Evolutionary conservation across 2,329 filamentous ascomycete species (phyloP).

Genomic region (Aspergillus pseudonomiae): DNA sequence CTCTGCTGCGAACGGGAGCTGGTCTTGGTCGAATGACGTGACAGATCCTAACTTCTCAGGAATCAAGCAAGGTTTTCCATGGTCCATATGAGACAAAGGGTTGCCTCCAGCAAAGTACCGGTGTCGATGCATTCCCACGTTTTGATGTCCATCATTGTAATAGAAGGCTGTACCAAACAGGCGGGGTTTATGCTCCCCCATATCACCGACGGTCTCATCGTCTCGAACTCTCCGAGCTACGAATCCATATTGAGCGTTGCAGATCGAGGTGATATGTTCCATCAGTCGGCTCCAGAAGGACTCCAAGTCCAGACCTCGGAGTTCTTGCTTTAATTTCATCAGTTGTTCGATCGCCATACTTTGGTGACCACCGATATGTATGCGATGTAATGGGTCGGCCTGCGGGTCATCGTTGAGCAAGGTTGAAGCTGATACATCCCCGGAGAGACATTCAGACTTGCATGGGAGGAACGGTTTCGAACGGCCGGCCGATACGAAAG

Average conservation of each 20-base stretch:
- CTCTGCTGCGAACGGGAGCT: conserved; percentile 63
- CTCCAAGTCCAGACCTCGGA: conserved; percentile 58
- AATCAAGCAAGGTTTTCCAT: conserved; percentile 71
- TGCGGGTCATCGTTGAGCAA: conserved; percentile 28
- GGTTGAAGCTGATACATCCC: conserved; percentile 25
- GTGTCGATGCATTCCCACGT: conserved; percentile 58
- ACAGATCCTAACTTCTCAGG: conserved; percentile 63
- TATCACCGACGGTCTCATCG: conserved; percentile 63
- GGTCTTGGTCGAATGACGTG: conserved; percentile 62
- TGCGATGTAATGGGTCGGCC: conserved; percentile 26
- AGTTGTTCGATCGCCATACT: conserved; percentile 64
- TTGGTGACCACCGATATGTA: conserved; percentile 53
- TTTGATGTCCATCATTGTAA: conserved; percentile 62
- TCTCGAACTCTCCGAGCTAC: conserved; percentile 66
- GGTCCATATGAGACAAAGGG: conserved; percentile 69
- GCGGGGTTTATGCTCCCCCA: conserved; percentile 64
- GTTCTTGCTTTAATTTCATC: conserved; percentile 59
- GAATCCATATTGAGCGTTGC: conserved; percentile 68
- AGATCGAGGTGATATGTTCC: conserved; percentile 65
- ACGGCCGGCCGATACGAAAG: conserved; percentile 25
- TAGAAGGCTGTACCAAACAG: conserved; percentile 69
- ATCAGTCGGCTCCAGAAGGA: conserved; percentile 68
- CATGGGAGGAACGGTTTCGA: conserved; percentile 34
- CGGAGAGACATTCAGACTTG: conserved; percentile 33
- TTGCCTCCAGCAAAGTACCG: conserved; percentile 67